Evolutionary conservation across 345 rosid genomes (phyloP), one percentile per base, ranked within the genome.

Genomic region (Cochlearia excelsa): DNA sequence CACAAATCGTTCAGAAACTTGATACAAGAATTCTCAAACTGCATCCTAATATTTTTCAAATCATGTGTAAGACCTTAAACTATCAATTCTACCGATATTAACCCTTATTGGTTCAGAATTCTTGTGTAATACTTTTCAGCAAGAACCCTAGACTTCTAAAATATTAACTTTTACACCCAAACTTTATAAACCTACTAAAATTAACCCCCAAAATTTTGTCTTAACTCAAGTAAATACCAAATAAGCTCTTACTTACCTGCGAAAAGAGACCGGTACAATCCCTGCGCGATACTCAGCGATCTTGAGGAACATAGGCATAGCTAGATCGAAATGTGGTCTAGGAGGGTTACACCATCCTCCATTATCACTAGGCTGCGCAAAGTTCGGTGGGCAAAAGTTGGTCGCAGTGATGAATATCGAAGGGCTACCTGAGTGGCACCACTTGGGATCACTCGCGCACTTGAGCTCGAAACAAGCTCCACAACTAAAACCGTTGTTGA

Each of bases 321-420:
- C 84, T 2, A 85, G 82, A 67, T 85, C 91, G 28, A 85, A 85
- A 65, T 85, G 88, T 2, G 85, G 65, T 4, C 84, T 78, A 29
- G 91, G 91, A 49, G 91, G 91, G 75, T 85, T 85, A 59, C 91
- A 85, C 91, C 91, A 85, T 16, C 91, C 91, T 9, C 91, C 91
- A 43, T 79, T 74, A 33, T 82, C 87, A 52, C 72, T 82, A 2
- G 91, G 76, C 30, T 55, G 81, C 42, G 87, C 85, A 8, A 64
- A 82, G 71, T 82, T 84, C 0, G 87, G 84, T 6, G 86, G 88
- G 51, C 88, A 82, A 55, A 80, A 85, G 30, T 85, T 85, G 30
- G 88, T 82, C 0, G 91, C 86, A 0, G 91, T 85, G 44, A 85
- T 23, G 44, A 85, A 58, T 45, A 85, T 82, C 3, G 91, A 80